Percentiles rank a stretch among this genome's conserved stretches.
phyloP scores from a whole-genome alignment of 2,329 filamentous ascomycete genomes.

The Penicillium sp. region DNA sequence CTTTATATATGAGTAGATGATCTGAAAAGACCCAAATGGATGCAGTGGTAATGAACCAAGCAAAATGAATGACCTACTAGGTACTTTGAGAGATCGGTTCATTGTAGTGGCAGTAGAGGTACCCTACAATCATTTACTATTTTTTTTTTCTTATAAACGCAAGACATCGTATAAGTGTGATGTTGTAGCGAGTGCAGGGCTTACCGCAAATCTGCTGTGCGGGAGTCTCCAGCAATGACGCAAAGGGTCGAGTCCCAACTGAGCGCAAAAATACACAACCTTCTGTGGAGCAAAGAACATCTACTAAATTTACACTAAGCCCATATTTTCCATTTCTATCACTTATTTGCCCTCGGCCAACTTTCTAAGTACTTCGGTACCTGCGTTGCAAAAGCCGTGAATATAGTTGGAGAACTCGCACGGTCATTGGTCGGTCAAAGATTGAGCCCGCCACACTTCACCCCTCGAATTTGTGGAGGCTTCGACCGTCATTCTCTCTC shows the following conservation, averaged over 20 bases:
- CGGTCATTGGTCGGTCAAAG: constrained; percentile 20
- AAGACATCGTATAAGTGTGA: not conserved
- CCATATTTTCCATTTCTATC: not conserved
- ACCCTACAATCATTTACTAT: not conserved
- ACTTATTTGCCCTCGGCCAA: not conserved
- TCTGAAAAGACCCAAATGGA: constrained; percentile 8
- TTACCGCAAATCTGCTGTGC: not conserved
- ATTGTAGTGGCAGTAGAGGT: not conserved
- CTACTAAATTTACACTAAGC: not conserved
- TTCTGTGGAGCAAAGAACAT: not conserved
- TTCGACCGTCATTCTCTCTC: constrained; percentile 15
- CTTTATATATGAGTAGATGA: constrained; percentile 2
- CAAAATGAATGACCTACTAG: not conserved
- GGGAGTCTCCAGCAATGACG: constrained; percentile 11
- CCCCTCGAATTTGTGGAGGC: constrained; percentile 33
- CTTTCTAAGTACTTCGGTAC: not conserved
- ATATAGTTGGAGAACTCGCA: constrained; percentile 15
- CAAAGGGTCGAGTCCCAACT: constrained; percentile 8
- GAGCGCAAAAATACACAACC: not conserved
- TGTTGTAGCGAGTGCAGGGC: not conserved
- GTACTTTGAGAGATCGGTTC: not conserved
- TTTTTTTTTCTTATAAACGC: not conserved
- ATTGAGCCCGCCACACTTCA: constrained; percentile 28
- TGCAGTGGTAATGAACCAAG: constrained; percentile 7
- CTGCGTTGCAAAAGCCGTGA: not conserved